These are phyloP conservation scores for Eruca vesicaria DNA, from an alignment of 441 rosid genomes.

Conservation along the genomic window DNA sequence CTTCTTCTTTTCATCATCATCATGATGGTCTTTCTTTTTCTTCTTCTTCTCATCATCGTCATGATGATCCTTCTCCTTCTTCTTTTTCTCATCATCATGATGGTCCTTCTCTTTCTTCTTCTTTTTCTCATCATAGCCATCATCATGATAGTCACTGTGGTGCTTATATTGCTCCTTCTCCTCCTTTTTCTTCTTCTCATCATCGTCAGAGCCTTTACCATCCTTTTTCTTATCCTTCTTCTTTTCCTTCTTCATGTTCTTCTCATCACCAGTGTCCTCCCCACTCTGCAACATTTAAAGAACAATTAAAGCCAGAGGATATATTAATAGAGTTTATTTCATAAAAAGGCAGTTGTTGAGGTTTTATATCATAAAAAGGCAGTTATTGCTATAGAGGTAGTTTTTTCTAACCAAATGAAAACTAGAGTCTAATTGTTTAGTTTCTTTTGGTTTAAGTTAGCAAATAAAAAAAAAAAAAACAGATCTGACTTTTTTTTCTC, in stretches of 20 bases:
- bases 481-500: too few species aligned
- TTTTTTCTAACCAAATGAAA: too few species aligned
- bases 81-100: slow-evolving; percentile 40
- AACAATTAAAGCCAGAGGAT: background rate
- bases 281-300: slow-evolving; percentile 45
- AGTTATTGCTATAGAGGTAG: too few species aligned
- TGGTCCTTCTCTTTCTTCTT: background rate
- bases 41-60: slow-evolving; percentile 1
- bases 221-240: slow-evolving; percentile 22
- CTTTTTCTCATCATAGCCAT: background rate
- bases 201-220: background rate
- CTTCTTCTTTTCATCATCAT: background rate
- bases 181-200: background rate
- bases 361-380: too few species aligned
- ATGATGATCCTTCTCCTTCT: slow-evolving; percentile 7
- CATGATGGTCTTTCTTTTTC: slow-evolving; percentile 2
- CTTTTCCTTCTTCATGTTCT: slow-evolving; percentile 35
- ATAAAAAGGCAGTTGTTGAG: too few species aligned
- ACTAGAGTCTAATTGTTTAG: too few species aligned
- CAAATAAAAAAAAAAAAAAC: too few species aligned
- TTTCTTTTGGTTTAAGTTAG: too few species aligned
- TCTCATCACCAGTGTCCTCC: slow-evolving; percentile 46
- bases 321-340: too few species aligned
- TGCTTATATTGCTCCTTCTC: background rate
- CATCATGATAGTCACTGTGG: background rate